Evolutionary conservation across 352 stramenopile species (phyloP), one percentile per base, ranked within the genome.

Genomic region (Albugo candida): DNA sequence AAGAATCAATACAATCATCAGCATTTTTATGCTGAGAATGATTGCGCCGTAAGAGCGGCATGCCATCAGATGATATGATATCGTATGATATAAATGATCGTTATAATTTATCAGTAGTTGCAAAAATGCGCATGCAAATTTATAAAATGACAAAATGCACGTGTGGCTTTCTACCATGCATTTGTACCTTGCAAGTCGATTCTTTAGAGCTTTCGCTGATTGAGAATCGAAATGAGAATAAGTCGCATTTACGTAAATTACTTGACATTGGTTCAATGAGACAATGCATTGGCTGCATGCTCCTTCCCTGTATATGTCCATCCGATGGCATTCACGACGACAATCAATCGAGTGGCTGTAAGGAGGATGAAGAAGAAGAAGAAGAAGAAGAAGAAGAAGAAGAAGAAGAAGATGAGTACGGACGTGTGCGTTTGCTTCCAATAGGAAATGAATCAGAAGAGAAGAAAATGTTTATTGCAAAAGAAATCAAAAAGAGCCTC

Each of bases 301-400:
- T 86, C 47, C 49, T 86, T 46, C 73, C 73, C 27, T 86, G 73
- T 48, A 86, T 86, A 56, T 86, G 73, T 39, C 73, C 73, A 36
- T 8, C 46, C 2, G 46, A 51, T 18, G 34, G 16, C 36, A 19
- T 17, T 38, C 54, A 51, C 11, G 65, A 81, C 27, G 68, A 83
- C n/a, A 65, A 77, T 0, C 18, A 38, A n/a, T 65, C 54, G 12
- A 55, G 60, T 38, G 48, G 36, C 3, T 51, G 41, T 19, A 55
- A 58, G 16, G 52, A 60, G 36, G 21, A 51, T 6, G 52, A 67
- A 2, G 54, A 73, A 21, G 53, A 63, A 21, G 63, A 47, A n/a
- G 52, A 64, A 21, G 49, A 59, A 19, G 52, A 60, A 39, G 21
- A 51, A 6, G 52, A 67, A 2, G 54, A 73, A 21, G 53, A 63